Evolutionary conservation across 345 rosid genomes (phyloP), one percentile per base, ranked within the genome.

Genomic region (Arabis alpina): DNA sequence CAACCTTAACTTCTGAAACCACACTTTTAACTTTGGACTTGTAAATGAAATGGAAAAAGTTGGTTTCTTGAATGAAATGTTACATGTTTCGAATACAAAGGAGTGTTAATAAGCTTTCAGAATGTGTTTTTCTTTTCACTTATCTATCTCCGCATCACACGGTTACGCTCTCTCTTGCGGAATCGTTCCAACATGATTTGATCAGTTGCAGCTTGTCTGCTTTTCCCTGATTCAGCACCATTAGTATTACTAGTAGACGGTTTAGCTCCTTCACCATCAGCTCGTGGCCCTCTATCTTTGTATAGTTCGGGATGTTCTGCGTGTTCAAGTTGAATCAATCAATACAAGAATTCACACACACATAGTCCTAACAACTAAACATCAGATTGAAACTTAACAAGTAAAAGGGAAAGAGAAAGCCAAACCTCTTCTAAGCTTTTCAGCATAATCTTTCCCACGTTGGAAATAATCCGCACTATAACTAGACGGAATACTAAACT

Each of bases 381-480:
- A 34, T 32, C n/a, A n/a, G 36, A 32, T 5, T 32, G n/a, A n/a
- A n/a, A n/a, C 36, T 8, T 8, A 4, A 24, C 1, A n/a, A 12
- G 40, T 4, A 14, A 32, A 54, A 36, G 1, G 9, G 19, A n/a
- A 30, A 37, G 0, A 34, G 14, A 42, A 43, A 8, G 49, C 40
- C 24, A 55, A 74, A 93, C 96, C 95, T 89, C 89, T 88, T 82
- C 99, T 84, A 62, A 93, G 96, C 75, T 86, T 93, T 58, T 90
- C 97, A 47, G 98, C 97, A 55, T 93, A 93, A 74, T 93, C 98
- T 80, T 79, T 82, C 63, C 96, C 97, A 1, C 93, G 93, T 41
- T 93, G 97, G 84, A 93, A 91, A 72, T 87, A 93, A 76, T 93
- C 99, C 6, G 97, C 99, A 78, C 99, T 93, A 39, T 86, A 93